Conservation (phyloP, 495 filamentous ascomycete genomes). For the Beverwykella pulmonaria region DNA sequence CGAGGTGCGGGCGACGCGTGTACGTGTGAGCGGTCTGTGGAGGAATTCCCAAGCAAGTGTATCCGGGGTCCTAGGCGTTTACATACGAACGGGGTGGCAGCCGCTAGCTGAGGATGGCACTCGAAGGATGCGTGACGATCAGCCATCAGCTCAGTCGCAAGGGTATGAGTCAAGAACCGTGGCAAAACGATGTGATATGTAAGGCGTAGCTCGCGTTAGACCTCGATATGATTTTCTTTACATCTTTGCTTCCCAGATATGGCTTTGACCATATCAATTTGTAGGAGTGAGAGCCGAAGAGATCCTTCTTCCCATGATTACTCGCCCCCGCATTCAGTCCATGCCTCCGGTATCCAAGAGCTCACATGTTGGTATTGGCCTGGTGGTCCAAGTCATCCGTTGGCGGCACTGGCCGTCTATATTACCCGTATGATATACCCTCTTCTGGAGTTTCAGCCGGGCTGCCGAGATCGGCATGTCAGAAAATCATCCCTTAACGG, state of each 20-base stretch:
- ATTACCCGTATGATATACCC: not conserved
- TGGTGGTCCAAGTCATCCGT: conserved; percentile 21
- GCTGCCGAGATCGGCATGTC: conserved; percentile 6
- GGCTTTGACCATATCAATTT: not conserved
- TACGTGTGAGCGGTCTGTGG: not conserved
- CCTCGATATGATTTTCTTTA: not conserved
- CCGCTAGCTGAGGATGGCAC: conserved; percentile 18
- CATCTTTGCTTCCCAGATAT: not conserved
- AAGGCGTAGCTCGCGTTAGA: not conserved
- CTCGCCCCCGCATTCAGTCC: conserved; percentile 30
- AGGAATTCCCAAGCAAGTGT: conserved; percentile 3
- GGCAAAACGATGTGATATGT: not conserved
- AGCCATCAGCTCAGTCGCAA: conserved; percentile 14
- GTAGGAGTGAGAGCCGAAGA: not conserved
- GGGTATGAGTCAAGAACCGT: conserved; percentile 8
- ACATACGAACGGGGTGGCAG: not conserved
- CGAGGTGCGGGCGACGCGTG: not conserved
- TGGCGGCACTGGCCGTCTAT: conserved; percentile 1
- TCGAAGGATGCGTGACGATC: not conserved
- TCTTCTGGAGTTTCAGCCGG: conserved; percentile 28
- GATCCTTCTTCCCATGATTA: conserved; percentile 12
- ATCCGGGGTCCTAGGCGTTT: conserved; percentile 12
- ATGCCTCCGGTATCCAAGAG: conserved; percentile 1
- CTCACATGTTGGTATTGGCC: conserved; percentile 19
- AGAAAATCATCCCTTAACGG: conserved; percentile 17